A percentile compares a stretch with the other conserved stretches of the same genome.
Evolutionary conservation across 164 flowering plant genomes (phyloP).

Genomic region (Macadamia integrifolia): DNA sequence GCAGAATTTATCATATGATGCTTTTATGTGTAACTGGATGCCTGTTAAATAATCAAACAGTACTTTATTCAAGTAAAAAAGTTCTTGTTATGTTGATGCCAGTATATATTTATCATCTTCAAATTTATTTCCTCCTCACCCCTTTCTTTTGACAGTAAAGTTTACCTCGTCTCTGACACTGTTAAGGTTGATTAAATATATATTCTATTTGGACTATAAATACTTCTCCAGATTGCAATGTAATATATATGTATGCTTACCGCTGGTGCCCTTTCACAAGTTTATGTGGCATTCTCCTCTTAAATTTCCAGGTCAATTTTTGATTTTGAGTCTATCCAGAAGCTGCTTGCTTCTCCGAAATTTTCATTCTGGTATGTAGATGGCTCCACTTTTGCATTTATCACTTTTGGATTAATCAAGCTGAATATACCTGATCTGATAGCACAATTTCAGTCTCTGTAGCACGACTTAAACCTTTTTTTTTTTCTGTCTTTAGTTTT

Average conservation of each 20-base stretch:
- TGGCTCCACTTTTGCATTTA: not conserved
- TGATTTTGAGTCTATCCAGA: constrained; percentile 74
- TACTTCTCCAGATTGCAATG: not conserved
- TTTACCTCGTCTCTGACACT: not conserved
- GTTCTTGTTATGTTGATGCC: not conserved
- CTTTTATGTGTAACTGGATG: too few relatives aligned
- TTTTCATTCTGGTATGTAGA: constrained; percentile 79
- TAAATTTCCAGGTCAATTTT: constrained; percentile 67
- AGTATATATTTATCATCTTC: not conserved
- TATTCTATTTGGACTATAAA: too few relatives aligned
- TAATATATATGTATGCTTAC: not conserved
- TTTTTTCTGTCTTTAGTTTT: constrained; percentile 40
- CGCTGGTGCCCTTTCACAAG: not conserved
- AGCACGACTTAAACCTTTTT: not conserved
- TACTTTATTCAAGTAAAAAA: too few relatives aligned
- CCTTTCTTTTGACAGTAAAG: not conserved
- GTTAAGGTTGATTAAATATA: not conserved
- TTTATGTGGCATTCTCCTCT: constrained; percentile 7
- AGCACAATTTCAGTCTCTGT: not conserved
- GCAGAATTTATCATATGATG: too few relatives aligned
- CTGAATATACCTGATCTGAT: not conserved
- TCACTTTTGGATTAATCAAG: not conserved
- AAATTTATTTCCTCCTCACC: too few relatives aligned
- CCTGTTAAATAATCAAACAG: not conserved
- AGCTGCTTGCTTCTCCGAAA: constrained; percentile 78